Evolutionary conservation across 768 basidiomycete genomes (phyloP).

Genomic region (Leccinellum rugosiceps): DNA sequence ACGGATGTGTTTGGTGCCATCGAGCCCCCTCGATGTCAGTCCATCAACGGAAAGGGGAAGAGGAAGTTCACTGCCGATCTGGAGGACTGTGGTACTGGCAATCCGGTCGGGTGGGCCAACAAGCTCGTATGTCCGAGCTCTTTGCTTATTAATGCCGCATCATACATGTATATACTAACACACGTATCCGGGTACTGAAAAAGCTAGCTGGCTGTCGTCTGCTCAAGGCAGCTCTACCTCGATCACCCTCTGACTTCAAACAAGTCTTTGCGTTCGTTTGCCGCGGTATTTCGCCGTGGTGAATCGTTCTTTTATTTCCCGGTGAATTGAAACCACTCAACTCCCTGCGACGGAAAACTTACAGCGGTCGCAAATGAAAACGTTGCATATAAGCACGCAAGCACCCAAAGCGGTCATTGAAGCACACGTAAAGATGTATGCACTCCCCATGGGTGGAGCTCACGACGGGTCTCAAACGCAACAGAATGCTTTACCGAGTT

Average conservation of each 20-base stretch:
- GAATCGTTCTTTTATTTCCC: slow-evolving; percentile 6
- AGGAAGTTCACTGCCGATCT: slow-evolving; percentile 33
- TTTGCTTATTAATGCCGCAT: background rate
- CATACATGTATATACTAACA: background rate
- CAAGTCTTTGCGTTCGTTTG: slow-evolving; percentile 40
- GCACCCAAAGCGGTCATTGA: slow-evolving; percentile 33
- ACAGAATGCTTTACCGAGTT: background rate
- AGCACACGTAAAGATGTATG: slow-evolving; percentile 38
- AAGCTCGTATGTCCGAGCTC: slow-evolving; percentile 56
- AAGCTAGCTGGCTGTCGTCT: slow-evolving; percentile 35
- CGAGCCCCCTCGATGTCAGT: slow-evolving; percentile 10
- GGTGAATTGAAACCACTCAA: background rate
- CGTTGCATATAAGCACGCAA: slow-evolving; percentile 19
- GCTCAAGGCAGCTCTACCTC: slow-evolving; percentile 29
- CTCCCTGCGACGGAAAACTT: background rate
- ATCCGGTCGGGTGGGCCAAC: slow-evolving; percentile 52
- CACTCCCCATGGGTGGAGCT: slow-evolving; percentile 3
- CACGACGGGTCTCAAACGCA: background rate
- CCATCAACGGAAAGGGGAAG: slow-evolving; percentile 36
- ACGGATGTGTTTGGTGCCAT: slow-evolving; percentile 32
- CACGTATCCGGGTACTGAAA: slow-evolving; percentile 38
- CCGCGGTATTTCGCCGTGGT: slow-evolving; percentile 40
- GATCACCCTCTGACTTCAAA: slow-evolving; percentile 38
- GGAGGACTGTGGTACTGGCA: slow-evolving; percentile 16
- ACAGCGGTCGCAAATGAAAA: slow-evolving; percentile 32